Conservation (phyloP, 1,284 basidiomycete species). For the Melanopsichium pennsylvanicum region DNA sequence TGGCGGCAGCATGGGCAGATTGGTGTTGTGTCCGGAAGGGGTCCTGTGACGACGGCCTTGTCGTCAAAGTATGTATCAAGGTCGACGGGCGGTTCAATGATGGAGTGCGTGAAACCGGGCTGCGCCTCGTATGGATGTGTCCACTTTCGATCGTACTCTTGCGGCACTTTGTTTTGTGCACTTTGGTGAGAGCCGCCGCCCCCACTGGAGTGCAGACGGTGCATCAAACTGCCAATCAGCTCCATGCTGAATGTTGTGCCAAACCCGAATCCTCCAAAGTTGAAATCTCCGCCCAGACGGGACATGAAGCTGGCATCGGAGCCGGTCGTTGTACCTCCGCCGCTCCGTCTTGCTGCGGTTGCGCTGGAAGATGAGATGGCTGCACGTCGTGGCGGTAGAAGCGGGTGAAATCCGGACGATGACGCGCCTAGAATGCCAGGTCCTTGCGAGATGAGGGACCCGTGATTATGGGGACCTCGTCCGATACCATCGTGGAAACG, state of each 20-base stretch:
- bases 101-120: slow-evolving; percentile 40
- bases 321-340: background rate
- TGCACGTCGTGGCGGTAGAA: slow-evolving; percentile 20
- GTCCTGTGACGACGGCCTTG: slow-evolving; percentile 49
- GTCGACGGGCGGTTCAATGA: slow-evolving; percentile 61
- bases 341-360: slow-evolving; percentile 12
- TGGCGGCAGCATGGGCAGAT: slow-evolving; percentile 56
- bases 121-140: slow-evolving; percentile 43
- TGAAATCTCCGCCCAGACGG: slow-evolving; percentile 12
- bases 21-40: slow-evolving; percentile 56
- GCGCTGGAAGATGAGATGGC: slow-evolving; percentile 19
- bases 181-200: slow-evolving; percentile 7
- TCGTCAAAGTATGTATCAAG: slow-evolving; percentile 56
- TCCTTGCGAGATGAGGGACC: slow-evolving; percentile 25
- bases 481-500: slow-evolving; percentile 34
- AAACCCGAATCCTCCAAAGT: slow-evolving; percentile 17
- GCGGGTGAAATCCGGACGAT: slow-evolving; percentile 10
- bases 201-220: slow-evolving; percentile 5
- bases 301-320: slow-evolving; percentile 4
- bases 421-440: slow-evolving; percentile 15
- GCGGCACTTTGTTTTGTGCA: slow-evolving; percentile 27
- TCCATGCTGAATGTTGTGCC: slow-evolving; percentile 23
- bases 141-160: slow-evolving; percentile 43
- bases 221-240: slow-evolving; percentile 20
- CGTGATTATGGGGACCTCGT: slow-evolving; percentile 22